Base-by-base conservation (phyloP, 371 early-diverging fungal species). In the Mucor lusitanicus region DNA sequence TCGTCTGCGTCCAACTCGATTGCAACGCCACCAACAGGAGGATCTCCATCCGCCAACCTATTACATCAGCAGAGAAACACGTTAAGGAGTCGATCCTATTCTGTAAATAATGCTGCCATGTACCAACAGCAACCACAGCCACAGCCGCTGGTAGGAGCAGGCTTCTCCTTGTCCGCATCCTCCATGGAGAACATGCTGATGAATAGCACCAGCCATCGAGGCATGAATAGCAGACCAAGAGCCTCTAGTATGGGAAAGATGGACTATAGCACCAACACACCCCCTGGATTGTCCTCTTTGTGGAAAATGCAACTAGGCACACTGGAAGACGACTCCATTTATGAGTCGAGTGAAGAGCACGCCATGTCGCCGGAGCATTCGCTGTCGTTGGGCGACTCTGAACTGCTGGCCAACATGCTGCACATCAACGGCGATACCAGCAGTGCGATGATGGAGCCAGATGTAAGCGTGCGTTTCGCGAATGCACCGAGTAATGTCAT, bases 21-120 rank as follows among this genome's bases (percentile, higher is more conserved):
- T 35, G 39, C 48, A 59, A 60, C 70, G 54, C 70, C 68, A 59
- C 53, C 72, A 13, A 60, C 67, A 63, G 53, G 57, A 48, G 74
- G 67, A 71, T 80, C 64, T 13, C 63, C 61, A 11, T 46, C 63
- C 55, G 44, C 59, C 32, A 64, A 56, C 21, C 19, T 64, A 13
- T 64, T 64, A 42, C 48, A 35, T 19, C 40, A 53, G 39, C 59
- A 48, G 12, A 40, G 53, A 40, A 21, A 54, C 76, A 33, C 59
- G 77, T 48, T 67, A 79, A 53, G 79, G 64, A 12, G 78, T 61
- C 79, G 93, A 12, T 90, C 91, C 0, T 91, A 90, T 70, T 90
- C 91, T 33, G 87, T 91, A 28, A 86, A 88, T 61, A 87, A 89
- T 23, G 83, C 87, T 3, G 82, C 82, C 11, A 80, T 76, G 40